Base-by-base conservation (phyloP, 139 green algal species). In the Diplosphaera chodatii region DNA sequence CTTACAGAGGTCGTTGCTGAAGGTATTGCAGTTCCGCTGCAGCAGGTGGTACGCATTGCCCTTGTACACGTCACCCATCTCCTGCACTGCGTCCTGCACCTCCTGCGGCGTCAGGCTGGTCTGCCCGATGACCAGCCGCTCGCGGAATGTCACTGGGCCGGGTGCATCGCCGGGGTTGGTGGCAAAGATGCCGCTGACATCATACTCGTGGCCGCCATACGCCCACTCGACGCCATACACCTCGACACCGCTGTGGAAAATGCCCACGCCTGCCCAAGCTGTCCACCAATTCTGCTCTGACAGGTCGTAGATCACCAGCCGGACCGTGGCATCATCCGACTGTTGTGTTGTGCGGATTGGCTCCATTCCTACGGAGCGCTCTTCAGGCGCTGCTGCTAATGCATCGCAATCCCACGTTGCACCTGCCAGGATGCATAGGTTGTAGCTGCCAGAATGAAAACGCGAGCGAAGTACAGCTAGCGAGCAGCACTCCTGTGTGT, bases 181-280 rank as follows among this genome's bases (percentile, higher is more conserved):
- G 55, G 90, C 91, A 80, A 98, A 98, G 0, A 98, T 79, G 3
- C 93, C 92, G 21, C 86, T 89, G 30, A 81, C 84, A 64, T 96
- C 91, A 69, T 91, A 94, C 55, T 97, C 90, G 78, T 96, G 91
- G 16, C 89, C 84, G 3, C 84, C 91, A 79, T 92, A 98, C 0
- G 93, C 93, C 41, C 93, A 97, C 74, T 97, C 93, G 0, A 85
- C 73, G 21, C 86, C 91, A 40, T 93, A 90, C 0, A 95, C 86
- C 70, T 97, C 90, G 3, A 98, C 82, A 0, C 93, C 93, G 21
- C 83, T 87, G 71, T 96, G 92, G 70, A 89, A 97, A 21, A 96
- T 83, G 62, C 92, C 92, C 16, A 89, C 40, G 8, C 48, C 48
- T 18, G 48, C 48, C 48, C 48, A 59, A 27, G 48, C 48, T n/a